Conservation (phyloP, 2,329 filamentous ascomycete species). For the Colletotrichum sublineola region DNA sequence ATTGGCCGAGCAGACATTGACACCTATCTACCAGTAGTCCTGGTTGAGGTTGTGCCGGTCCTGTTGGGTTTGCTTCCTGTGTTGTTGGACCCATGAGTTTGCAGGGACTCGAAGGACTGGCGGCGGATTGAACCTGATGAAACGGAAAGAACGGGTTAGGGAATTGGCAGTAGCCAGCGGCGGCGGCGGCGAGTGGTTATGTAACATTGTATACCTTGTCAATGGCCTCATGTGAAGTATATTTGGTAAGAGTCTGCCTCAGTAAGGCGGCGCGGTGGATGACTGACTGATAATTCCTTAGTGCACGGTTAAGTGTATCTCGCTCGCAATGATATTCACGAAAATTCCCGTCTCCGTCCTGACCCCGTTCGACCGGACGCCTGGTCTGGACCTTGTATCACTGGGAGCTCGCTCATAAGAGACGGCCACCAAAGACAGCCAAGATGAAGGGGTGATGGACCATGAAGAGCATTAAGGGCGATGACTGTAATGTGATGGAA, state of each 20-base stretch:
- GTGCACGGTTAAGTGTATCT: not conserved
- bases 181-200: not conserved
- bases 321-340: not conserved
- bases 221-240: not conserved
- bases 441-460: not conserved
- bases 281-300: not conserved
- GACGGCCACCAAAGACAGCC: conserved; percentile 3
- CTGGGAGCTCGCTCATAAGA: not conserved
- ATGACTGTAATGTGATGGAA: not conserved
- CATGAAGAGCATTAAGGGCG: not conserved
- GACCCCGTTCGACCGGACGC: conserved; percentile 4
- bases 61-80: not conserved
- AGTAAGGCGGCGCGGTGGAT: not conserved
- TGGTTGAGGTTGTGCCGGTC: not conserved
- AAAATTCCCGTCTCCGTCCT: not conserved
- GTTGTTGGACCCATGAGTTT: no score
- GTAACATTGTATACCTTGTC: not conserved
- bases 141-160: not conserved
- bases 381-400: conserved; percentile 1
- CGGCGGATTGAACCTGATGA: not conserved
- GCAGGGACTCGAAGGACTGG: not conserved
- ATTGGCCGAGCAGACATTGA: not conserved
- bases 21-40: not conserved
- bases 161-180: not conserved
- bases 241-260: not conserved